A percentile compares a stretch with the other conserved stretches of the same genome.
phyloP scores from a whole-genome alignment of 306 rosid species.

The Gillenia trifoliata region DNA sequence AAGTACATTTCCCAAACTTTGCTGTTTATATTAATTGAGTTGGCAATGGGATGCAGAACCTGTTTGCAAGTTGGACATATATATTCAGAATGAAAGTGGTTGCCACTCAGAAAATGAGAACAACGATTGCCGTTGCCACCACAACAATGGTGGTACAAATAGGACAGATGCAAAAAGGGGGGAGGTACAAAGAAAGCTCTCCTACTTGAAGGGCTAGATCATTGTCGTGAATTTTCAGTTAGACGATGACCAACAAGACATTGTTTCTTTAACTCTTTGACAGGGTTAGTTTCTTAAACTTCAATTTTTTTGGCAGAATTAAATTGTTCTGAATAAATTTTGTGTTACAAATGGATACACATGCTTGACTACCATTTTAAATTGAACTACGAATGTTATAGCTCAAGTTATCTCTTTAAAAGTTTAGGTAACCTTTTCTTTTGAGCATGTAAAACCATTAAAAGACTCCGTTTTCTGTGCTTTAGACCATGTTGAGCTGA shows the following conservation, averaged over 20 bases:
- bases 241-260: not conserved
- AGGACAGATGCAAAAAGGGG: not conserved
- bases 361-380: not conserved
- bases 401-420: not conserved
- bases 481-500: not conserved
- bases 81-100: slow-evolving; percentile 14
- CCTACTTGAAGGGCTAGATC: not conserved
- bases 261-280: not conserved
- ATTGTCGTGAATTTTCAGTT: not conserved
- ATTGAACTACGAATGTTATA: not conserved
- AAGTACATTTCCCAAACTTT: slow-evolving; percentile 85
- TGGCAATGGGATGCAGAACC: slow-evolving; percentile 79
- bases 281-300: not conserved
- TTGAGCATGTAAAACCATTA: not conserved
- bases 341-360: not conserved
- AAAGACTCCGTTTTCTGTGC: not conserved
- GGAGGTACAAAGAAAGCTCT: not conserved
- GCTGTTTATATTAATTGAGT: slow-evolving; percentile 66
- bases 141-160: not conserved
- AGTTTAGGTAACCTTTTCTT: not conserved
- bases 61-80: slow-evolving; percentile 28
- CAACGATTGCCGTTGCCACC: not conserved
- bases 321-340: not conserved
- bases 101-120: not conserved
- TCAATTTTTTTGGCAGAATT: not conserved